Evolutionary conservation across 768 basidiomycete species (phyloP), one percentile per base, ranked within the genome.

Genomic region (Holtermanniella nyarrowii): DNA sequence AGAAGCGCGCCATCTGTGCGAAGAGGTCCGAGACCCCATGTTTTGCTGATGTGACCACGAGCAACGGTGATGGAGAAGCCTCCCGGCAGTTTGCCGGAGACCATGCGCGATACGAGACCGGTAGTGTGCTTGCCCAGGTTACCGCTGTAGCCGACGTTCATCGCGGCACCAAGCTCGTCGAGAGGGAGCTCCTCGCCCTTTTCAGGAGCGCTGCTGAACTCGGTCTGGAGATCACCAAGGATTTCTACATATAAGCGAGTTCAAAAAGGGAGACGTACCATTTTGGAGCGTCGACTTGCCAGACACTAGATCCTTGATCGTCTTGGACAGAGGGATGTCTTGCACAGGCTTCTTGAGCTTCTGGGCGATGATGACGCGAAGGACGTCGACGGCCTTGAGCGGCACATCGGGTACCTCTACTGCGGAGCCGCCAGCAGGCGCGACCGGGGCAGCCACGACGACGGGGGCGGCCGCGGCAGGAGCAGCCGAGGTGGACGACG

Each of bases 281-380:
- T 99, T 99, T 74, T 97, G 95, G 53, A 99, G 77, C 0, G 95
- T 99, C 16, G 93, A 97, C 74, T 99, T 99, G 58, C 95, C 95
- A 24, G 89, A 89, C 43, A 95, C 91, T 50, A 99, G 84, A 63
- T 99, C 95, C 73, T 99, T 97, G 77, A 99, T 90, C 0, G 89
- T 85, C 73, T 99, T 99, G 55, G 82, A 79, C 5, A 90, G 76
- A 3, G 90, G 87, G 50, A 97, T 77, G 63, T 97, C 95, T 45
- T 83, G 80, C 24, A 90, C 78, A 50, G 77, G 80, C 78, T 99
- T 99, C 83, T 99, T 99, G 65, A 99, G 75, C 74, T 99, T 99
- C 76, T 99, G 95, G 0, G 95, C 89, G 52, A 99, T 85, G 70
- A 97, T 83, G 58, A 82, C 79, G 49, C 79, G 78, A 23, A 97